phyloP scores from a whole-genome alignment of 257 asterid genomes.

The Primulina tabacum region DNA sequence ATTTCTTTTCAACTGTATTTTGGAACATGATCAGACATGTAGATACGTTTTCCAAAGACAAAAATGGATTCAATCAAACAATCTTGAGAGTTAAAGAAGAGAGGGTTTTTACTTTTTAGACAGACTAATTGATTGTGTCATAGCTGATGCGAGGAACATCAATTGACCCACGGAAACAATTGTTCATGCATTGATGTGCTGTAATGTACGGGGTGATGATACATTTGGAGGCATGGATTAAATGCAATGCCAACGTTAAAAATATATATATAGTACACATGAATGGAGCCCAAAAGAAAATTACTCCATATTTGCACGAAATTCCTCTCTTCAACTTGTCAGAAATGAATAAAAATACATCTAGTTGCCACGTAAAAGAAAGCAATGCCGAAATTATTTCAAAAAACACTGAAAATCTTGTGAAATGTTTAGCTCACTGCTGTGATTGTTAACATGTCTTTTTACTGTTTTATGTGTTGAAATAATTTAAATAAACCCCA shows the following conservation, averaged over 20 bases:
- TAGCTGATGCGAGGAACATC: neutral
- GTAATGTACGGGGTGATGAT: neutral
- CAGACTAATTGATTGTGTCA: too few species aligned
- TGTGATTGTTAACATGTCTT: neutral
- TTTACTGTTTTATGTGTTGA: neutral
- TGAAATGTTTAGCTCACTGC: neutral
- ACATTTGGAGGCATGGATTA: neutral
- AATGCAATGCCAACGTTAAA: neutral
- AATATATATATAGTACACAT: too few species aligned
- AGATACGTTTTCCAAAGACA: too few species aligned
- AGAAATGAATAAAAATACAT: too few species aligned
- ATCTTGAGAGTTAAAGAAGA: too few species aligned
- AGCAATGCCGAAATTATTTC: too few species aligned
- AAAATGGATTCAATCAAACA: too few species aligned
- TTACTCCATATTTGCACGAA: too few species aligned
- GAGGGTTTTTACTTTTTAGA: too few species aligned
- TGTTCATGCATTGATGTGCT: neutral
- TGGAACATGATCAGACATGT: neutral
- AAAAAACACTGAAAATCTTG: neutral
- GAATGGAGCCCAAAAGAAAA: too few species aligned
- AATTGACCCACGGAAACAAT: neutral
- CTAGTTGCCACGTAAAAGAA: too few species aligned
- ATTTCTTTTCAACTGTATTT: neutral
- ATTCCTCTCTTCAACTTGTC: too few species aligned
- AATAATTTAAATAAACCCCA: neutral